A percentile compares a stretch with the other conserved stretches of the same genome.
Conservation (phyloP, 768 basidiomycete genomes). For the Tubosaeta brunneosetosa region DNA sequence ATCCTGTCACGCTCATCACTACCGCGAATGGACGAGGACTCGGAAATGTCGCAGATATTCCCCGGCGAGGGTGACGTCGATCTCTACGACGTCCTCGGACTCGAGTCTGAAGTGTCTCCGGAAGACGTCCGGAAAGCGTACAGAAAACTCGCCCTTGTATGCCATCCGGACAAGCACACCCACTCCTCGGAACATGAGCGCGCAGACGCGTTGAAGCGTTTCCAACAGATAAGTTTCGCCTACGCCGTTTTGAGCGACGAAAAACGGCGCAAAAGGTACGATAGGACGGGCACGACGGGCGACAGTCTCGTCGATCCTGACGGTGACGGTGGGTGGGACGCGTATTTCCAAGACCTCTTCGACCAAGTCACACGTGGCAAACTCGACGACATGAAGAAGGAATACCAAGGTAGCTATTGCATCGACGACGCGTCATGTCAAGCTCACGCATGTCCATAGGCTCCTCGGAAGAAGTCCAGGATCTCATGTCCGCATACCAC, state of each 20-base stretch:
- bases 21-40: constrained; percentile 66
- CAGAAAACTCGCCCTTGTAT: constrained; percentile 71
- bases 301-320: constrained; percentile 69
- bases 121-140: constrained; percentile 84
- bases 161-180: constrained; percentile 90
- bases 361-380: constrained; percentile 80
- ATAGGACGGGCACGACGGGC: constrained; percentile 79
- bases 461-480: constrained; percentile 78
- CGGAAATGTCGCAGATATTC: constrained; percentile 65
- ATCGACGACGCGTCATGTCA: background rate
- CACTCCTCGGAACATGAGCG: constrained; percentile 54
- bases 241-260: constrained; percentile 85
- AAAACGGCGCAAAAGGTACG: constrained; percentile 71
- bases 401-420: constrained; percentile 69
- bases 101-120: constrained; percentile 48
- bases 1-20: background rate
- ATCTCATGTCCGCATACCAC: constrained; percentile 71
- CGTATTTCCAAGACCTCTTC: constrained; percentile 89
- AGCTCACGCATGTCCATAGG: constrained; percentile 40
- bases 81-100: constrained; percentile 69
- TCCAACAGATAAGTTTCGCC: constrained; percentile 92
- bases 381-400: constrained; percentile 89
- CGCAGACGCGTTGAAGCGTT: constrained; percentile 67
- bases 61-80: constrained; percentile 66
- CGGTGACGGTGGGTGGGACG: constrained; percentile 84